Evolutionary conservation across 2,329 filamentous ascomycete genomes (phyloP).

Genomic region (Diaporthe ampelina): DNA sequence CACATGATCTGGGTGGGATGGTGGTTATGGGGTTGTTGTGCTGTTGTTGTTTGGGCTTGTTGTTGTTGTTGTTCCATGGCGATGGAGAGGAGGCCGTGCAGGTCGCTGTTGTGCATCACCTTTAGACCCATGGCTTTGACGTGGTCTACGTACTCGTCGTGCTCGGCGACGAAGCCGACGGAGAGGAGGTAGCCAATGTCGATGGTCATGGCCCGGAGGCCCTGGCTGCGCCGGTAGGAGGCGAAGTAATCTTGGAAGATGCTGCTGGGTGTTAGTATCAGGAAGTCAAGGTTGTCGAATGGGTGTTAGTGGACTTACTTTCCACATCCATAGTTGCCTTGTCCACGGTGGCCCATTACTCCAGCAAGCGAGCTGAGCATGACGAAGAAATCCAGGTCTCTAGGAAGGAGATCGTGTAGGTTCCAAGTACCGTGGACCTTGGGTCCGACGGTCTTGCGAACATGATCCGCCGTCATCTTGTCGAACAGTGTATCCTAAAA

Average conservation of each 20-base stretch:
- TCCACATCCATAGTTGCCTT: slow-evolving; percentile 15
- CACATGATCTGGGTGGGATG: slow-evolving; percentile 34
- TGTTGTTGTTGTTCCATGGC: background rate
- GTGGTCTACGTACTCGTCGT: slow-evolving; percentile 7
- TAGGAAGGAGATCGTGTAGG: slow-evolving; percentile 15
- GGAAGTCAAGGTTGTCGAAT: background rate
- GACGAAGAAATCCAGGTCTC: slow-evolving; percentile 38
- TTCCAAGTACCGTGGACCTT: slow-evolving; percentile 33
- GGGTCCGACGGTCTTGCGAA: slow-evolving; percentile 8
- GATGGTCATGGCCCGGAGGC: slow-evolving; percentile 45
- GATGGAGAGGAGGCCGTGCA: slow-evolving; percentile 12
- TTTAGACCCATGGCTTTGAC: slow-evolving; percentile 25
- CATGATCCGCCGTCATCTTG: slow-evolving; percentile 24
- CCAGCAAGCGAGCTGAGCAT: slow-evolving; percentile 18
- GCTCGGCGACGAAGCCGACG: slow-evolving; percentile 42
- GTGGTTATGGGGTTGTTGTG: background rate
- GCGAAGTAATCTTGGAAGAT: slow-evolving; percentile 53
- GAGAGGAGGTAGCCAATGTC: slow-evolving; percentile 47
- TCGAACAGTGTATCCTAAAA: slow-evolving; percentile 14
- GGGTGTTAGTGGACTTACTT: slow-evolving; percentile 34
- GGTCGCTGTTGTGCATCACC: slow-evolving; percentile 28
- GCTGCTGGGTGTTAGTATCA: background rate
- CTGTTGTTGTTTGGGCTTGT: background rate
- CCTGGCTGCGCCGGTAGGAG: slow-evolving; percentile 39
- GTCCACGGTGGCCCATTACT: background rate